Conservation (phyloP, 352 stramenopile genomes). For the Phytophthora uliginosa region DNA sequence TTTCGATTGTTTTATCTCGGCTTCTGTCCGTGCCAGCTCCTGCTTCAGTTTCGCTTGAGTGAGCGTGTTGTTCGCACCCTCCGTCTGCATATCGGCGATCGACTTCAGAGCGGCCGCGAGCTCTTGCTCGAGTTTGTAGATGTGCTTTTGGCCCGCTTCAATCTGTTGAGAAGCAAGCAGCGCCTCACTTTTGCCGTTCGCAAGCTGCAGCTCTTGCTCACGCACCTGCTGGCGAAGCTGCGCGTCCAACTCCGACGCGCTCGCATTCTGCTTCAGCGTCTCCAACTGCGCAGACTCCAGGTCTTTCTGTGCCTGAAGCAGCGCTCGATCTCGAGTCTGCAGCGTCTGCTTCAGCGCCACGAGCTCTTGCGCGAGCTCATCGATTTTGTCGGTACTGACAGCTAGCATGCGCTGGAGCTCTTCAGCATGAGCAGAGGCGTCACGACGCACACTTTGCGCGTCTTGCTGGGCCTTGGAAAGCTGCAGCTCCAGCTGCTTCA, state of each 20-base stretch:
- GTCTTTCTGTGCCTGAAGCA: slow-evolving; percentile 53
- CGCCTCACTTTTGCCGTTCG: slow-evolving; percentile 45
- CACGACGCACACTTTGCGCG: slow-evolving; percentile 57
- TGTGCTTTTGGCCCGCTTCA: slow-evolving; percentile 35
- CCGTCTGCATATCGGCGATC: slow-evolving; percentile 25
- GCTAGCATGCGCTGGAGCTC: slow-evolving; percentile 56
- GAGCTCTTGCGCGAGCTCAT: slow-evolving; percentile 55
- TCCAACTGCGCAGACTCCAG: slow-evolving; percentile 57
- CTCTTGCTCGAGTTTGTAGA: slow-evolving; percentile 47
- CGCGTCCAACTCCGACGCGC: slow-evolving; percentile 45
- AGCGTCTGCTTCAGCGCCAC: slow-evolving; percentile 49
- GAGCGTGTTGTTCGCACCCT: slow-evolving; percentile 17
- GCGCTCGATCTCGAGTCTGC: slow-evolving; percentile 45
- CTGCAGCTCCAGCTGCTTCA: slow-evolving; percentile 56
- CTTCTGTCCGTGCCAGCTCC: slow-evolving; percentile 37
- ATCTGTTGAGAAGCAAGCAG: slow-evolving; percentile 36
- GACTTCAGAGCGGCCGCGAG: slow-evolving; percentile 38
- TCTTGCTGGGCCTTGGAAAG: slow-evolving; percentile 60
- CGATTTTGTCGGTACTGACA: slow-evolving; percentile 48
- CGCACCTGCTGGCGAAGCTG: slow-evolving; percentile 48
- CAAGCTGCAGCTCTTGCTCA: slow-evolving; percentile 49
- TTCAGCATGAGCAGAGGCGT: slow-evolving; percentile 54
- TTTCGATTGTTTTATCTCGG: slow-evolving; percentile 31
- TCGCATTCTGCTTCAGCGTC: slow-evolving; percentile 48
- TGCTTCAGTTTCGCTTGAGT: slow-evolving; percentile 27